Base-by-base conservation (phyloP, 2,329 filamentous ascomycete genomes). In the Alternaria dauci region DNA sequence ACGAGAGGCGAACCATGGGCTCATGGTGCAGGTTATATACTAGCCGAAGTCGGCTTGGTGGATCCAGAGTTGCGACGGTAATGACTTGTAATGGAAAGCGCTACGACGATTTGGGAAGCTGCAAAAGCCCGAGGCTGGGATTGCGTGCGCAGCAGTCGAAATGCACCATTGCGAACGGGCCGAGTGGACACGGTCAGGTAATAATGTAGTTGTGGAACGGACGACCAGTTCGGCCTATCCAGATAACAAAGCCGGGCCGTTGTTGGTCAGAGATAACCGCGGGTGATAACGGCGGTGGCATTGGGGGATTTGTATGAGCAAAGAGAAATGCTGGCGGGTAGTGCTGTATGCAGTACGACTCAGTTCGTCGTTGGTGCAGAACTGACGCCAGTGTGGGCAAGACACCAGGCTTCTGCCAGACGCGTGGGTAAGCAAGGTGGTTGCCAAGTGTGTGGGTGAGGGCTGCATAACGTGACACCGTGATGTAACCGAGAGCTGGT, bases 401-500 rank as follows among this genome's bases (percentile, higher is more conserved):
- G 18, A 7, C 18, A 1, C 38, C 8, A 9, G 20, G 20, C 23
- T 8, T 39, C 0, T 18, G 8, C 20, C 4, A n/a, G 11, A 2
- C 23, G 14, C n/a, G 30, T 41, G 23, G 8, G 23, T 3, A 2
- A 26, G 16, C 3, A 2, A 26, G 16, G 12, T 30, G 16, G 23
- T 18, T 30, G 36, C 34, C 6, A 41, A 16, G 23, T n/a, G n/a
- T 6, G 39, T 4, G 32, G 20, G 36, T 34, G 34, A 38, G 43
- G 4, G 2, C 8, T 16, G 50, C 43, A 18, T 53, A 61, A 67
- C 66, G 71, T 73, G 70, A 73, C 63, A 59, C 48, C 69, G 71
- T 67, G 71, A 70, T 61, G 50, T 54, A 44, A 48, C 38, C 23
- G 12, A 18, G 34, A 38, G 43, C 54, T 55, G 52, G 55, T 56